Evolutionary conservation across 2,329 filamentous ascomycete species (phyloP), one percentile per base, ranked within the genome.

Genomic region (Alternaria conjuncta): DNA sequence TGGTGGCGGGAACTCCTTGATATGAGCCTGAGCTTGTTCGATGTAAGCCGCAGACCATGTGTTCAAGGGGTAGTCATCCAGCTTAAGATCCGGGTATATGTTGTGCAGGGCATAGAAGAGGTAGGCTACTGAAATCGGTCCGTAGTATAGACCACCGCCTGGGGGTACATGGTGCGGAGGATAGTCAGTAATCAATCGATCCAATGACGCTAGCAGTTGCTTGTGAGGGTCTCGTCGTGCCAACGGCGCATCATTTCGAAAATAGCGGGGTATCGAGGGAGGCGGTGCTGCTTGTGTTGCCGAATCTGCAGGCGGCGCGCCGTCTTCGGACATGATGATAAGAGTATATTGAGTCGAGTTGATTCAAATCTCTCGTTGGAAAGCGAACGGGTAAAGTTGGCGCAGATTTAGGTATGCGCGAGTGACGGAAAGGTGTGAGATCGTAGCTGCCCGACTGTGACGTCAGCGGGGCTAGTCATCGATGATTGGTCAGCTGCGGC

Each of bases 11-110:
- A 84, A 86, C n/a, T 79, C 71, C 56, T 82, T 82, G 71, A 85
- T 84, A 67, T 84, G 76, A 46, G 83, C 77, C 69, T 85, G 83
- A 0, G 84, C 83, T 60, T 83, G 81, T 69, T 84, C 82, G 28
- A 85, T 79, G 67, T 85, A 86, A 23, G 82, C 83, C 11, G 83
- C 83, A 18, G 81, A 83, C 84, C 84, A 85, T 45, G 80, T 82
- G 63, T 82, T 83, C 57, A 86, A 73, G 6, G 81, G 79, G 36
- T 80, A 81, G 54, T 80, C 80, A 65, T 83, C 83, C 63, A 86
- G 78, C 20, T 77, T 76, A 60, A 85, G 68, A 63, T 85, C 82
- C 2, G 83, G 81, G 66, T 86, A 85, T 59, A 84, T 73, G 59
- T 81, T 81, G 63, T 85, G 83, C 7, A 86, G 81, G 20, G 83